Conservation (phyloP, 2,329 filamentous ascomycete genomes). For the Neofusicoccum sp. region DNA sequence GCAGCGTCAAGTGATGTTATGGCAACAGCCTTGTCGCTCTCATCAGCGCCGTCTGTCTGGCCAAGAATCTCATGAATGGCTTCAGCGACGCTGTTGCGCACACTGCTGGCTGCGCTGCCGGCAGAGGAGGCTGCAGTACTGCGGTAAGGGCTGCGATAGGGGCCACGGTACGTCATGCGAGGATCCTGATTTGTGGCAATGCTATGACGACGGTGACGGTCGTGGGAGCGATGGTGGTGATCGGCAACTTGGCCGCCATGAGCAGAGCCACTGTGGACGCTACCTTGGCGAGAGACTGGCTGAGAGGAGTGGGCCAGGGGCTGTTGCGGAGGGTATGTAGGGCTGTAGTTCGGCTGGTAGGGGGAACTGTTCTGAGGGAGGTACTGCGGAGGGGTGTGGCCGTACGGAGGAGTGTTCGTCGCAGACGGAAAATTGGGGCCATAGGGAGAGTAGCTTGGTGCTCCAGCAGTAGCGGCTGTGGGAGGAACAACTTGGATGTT, state of each 20-base stretch:
- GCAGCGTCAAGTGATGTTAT: neutral
- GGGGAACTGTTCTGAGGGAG: constrained; percentile 9
- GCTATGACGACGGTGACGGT: constrained; percentile 21
- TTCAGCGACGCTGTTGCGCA: neutral
- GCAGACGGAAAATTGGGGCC: neutral
- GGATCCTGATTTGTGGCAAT: constrained; percentile 28
- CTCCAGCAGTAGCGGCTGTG: neutral
- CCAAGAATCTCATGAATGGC: neutral
- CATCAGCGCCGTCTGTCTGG: neutral
- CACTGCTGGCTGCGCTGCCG: constrained; percentile 2
- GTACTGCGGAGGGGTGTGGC: constrained; percentile 5
- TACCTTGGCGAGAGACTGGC: constrained; percentile 3
- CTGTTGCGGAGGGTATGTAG: neutral
- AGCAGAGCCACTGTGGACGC: neutral
- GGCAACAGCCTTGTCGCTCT: neutral
- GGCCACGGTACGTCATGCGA: constrained; percentile 23
- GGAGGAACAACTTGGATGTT: constrained; percentile 2
- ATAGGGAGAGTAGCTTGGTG: neutral
- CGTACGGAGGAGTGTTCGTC: neutral
- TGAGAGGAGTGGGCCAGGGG: neutral
- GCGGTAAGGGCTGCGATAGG: neutral
- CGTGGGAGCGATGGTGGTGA: neutral
- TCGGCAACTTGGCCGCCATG: constrained; percentile 8
- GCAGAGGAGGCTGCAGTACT: neutral
- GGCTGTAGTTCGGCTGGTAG: constrained; percentile 16